Percentiles rank a stretch among this genome's conserved stretches.
These are phyloP conservation scores for Zygosaccharomyces kombuchaensis DNA, from an alignment of 805 yeast species.

Conservation along the genomic window DNA sequence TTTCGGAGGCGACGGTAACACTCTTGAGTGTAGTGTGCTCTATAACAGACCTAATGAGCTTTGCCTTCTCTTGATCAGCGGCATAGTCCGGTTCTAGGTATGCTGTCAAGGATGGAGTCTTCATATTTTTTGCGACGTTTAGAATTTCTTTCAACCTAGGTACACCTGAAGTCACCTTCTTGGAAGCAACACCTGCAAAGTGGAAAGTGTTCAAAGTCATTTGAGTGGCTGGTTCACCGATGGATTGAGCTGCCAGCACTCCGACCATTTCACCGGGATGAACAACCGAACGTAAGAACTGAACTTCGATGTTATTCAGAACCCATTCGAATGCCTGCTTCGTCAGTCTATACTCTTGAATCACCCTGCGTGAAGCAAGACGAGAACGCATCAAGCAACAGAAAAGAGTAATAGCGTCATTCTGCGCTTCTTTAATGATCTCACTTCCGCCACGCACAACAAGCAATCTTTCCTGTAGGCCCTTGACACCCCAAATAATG, in stretches of 20 bases:
- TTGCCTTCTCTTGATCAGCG: conserved; percentile 87
- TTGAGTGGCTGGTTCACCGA: conserved; percentile 98
- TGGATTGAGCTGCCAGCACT: conserved; percentile 94
- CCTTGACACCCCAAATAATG: conserved; percentile 66
- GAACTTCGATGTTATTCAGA: conserved; percentile 87
- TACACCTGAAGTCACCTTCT: conserved; percentile 94
- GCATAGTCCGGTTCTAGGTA: conserved; percentile 78
- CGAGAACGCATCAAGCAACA: conserved; percentile 91
- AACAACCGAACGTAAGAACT: conserved; percentile 84
- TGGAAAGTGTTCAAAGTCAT: conserved; percentile 98
- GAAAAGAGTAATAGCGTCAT: conserved; percentile 84
- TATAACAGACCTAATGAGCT: conserved; percentile 91
- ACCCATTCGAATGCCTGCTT: conserved; percentile 94
- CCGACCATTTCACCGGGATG: conserved; percentile 99
- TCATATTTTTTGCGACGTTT: conserved; percentile 96
- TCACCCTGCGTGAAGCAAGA: conserved; percentile 81
- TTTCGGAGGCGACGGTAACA: conserved; percentile 96
- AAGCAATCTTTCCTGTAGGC: conserved; percentile 58
- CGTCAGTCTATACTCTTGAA: conserved; percentile 84
- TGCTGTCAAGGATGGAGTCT: conserved; percentile 99
- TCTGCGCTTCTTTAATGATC: conserved; percentile 79
- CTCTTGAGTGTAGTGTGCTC: conserved; percentile 93
- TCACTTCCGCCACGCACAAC: conserved; percentile 81
- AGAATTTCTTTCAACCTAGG: conserved; percentile 97
- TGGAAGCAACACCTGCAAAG: conserved; percentile 95